Evolutionary conservation across 306 rosid species (phyloP), one percentile per base, ranked within the genome.

Genomic region (Quercus berberidifolia): DNA sequence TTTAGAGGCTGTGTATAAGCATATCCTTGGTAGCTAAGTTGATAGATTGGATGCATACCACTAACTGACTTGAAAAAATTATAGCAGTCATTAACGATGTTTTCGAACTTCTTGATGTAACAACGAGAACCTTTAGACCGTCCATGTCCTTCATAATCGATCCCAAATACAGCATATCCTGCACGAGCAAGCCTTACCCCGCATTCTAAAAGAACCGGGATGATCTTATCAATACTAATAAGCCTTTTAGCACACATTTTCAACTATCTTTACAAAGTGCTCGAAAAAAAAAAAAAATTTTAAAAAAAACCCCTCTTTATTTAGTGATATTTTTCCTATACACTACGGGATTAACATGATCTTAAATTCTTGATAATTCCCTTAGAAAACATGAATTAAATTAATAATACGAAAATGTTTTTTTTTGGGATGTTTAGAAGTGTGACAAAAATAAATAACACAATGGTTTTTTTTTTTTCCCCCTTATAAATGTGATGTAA

Each of bases 111-210:
- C 71, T 76, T 80, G 59, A 93, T 88, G 87, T 86, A 88, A 83
- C 97, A 91, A 81, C 97, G 92, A 55, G 84, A 87, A 52, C 99
- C 98, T 51, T 72, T 88, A 0, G 98, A 95, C 6, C 79, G 87
- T 62, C 99, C 98, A 21, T 95, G 98, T 33, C 99, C 99, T 86
- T 95, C 94, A 15, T 85, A 88, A 58, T 95, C 97, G 1, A 95
- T 54, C 0, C 97, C 99, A 14, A 90, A 91, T 79, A 90, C 99
- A 0, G 90, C 97, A 74, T 90, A 93, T 21, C 97, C 88, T 0
- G 91, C 93, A 17, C 56, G 18, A 1, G 96, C 91, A 8, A 95
- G 85, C 77, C 86, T 89, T 7, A 73, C 78, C 55, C 96, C 99
- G 12, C 90, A 83, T 18, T 80, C 99, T 95, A 41, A 69, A 20